Evolutionary conservation across 2,329 filamentous ascomycete species (phyloP), one percentile per base, ranked within the genome.

Genomic region (Scedosporium aurantiacum): DNA sequence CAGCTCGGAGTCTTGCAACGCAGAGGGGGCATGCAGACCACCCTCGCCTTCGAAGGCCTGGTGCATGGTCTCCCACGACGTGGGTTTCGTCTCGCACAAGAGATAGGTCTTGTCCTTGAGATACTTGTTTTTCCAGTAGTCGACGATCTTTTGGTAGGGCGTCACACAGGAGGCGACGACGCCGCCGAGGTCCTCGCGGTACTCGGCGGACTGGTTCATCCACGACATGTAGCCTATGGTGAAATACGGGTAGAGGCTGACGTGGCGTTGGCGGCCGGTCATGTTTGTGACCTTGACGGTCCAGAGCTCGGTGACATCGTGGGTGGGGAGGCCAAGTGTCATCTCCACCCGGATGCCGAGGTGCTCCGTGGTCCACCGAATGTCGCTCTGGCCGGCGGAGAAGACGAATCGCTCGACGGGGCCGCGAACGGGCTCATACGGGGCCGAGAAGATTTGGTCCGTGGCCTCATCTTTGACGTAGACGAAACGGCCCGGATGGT

Each of bases 201-300:
- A 83, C 64, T 80, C 77, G 41, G 77, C 80, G 37, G 79, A 79
- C 67, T 82, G 81, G 67, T 82, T 83, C 81, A 83, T 84, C 81
- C 81, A 83, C 14, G 81, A 83, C 79, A 82, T 82, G 70, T 81
- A 82, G n/a, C 81, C 81, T 60, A 83, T 75, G 41, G 79, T 77
- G 69, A 83, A 84, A 65, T 82, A 82, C 0, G 81, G 80, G 63
- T 81, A 82, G 32, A 83, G 70, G 67, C 79, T 80, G 64, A 83
- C 68, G 55, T 73, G 76, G 14, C 80, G 75, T 5, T 73, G 69
- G 3, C 74, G 73, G 27, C 67, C 68, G 0, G 78, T 78, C 6
- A 79, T 60, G 64, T 83, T 83, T 16, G 75, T 78, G 27, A 83
- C 77, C 60, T 73, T 76, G 62, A 84, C 70, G 21, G 74, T 78